These are phyloP conservation scores for Xylariaceae sp. DNA, from an alignment of 2,329 filamentous ascomycete genomes.

Conservation along the genomic window DNA sequence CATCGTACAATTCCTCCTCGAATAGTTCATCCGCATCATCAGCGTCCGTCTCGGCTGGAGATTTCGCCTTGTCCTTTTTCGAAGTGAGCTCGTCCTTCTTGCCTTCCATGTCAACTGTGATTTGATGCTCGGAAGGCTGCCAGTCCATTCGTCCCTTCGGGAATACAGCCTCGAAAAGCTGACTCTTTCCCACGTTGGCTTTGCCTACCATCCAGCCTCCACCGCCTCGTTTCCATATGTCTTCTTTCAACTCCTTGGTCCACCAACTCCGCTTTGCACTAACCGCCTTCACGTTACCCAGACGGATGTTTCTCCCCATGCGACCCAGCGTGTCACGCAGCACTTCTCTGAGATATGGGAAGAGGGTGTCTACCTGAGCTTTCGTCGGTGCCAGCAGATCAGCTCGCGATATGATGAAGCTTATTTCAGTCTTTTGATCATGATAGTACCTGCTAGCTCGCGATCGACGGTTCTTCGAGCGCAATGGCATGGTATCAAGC, in stretches of 20 bases:
- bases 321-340: constrained; percentile 71
- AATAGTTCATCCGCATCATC: no score
- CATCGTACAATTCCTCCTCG: constrained; percentile 21
- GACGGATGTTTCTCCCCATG: constrained; percentile 61
- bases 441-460: constrained; percentile 59
- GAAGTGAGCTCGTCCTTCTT: neutral
- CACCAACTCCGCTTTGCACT: constrained; percentile 87
- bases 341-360: constrained; percentile 77
- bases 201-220: constrained; percentile 97
- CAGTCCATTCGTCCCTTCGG: constrained; percentile 62
- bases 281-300: constrained; percentile 83
- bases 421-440: constrained; percentile 69
- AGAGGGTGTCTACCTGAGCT: constrained; percentile 74
- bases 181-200: constrained; percentile 95
- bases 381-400: constrained; percentile 83
- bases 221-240: constrained; percentile 77
- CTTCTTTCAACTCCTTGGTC: constrained; percentile 79
- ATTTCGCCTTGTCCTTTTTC: neutral
- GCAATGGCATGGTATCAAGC: constrained; percentile 65
- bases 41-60: neutral
- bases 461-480: constrained; percentile 75
- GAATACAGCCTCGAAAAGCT: constrained; percentile 80
- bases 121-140: constrained; percentile 35
- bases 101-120: constrained; percentile 32
- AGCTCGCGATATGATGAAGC: constrained; percentile 84